Conservation (phyloP, 441 rosid species). For the Corymbia calophylla region DNA sequence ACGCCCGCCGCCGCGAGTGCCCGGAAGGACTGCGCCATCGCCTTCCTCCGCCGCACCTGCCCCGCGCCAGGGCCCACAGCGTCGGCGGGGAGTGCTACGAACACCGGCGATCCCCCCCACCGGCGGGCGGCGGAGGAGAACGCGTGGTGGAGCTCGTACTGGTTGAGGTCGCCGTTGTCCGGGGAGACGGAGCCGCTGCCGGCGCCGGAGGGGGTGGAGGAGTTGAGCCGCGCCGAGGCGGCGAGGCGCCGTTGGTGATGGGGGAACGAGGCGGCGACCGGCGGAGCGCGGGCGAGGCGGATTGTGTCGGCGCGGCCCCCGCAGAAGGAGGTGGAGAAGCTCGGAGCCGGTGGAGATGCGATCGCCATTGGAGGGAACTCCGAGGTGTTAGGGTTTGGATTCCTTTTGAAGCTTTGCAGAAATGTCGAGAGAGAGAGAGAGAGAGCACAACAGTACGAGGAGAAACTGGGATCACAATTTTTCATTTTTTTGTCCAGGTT, state of each 20-base stretch:
- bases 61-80: slow-evolving; percentile 11
- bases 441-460: background rate
- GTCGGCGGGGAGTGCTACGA: slow-evolving; percentile 34
- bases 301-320: slow-evolving; percentile 12
- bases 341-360: slow-evolving; percentile 19
- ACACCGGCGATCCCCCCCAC: slow-evolving; percentile 29
- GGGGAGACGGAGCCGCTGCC: slow-evolving; percentile 9
- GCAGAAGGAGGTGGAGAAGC: slow-evolving; percentile 21
- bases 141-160: slow-evolving; percentile 15
- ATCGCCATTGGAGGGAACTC: slow-evolving; percentile 19
- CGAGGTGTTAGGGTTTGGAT: background rate
- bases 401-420: background rate
- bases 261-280: background rate
- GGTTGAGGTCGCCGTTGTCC: slow-evolving; percentile 15
- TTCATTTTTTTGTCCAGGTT: background rate
- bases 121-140: slow-evolving; percentile 5
- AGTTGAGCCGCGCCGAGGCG: slow-evolving; percentile 16
- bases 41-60: slow-evolving; percentile 18
- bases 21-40: slow-evolving; percentile 21
- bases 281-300: slow-evolving; percentile 1
- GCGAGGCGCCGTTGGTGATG: background rate
- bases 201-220: slow-evolving; percentile 14
- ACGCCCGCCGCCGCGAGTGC: slow-evolving; percentile 36
- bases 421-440: background rate
- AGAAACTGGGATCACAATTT: background rate